Conservation (phyloP, 2,329 filamentous ascomycete species). For the Penicillium janthinellum region DNA sequence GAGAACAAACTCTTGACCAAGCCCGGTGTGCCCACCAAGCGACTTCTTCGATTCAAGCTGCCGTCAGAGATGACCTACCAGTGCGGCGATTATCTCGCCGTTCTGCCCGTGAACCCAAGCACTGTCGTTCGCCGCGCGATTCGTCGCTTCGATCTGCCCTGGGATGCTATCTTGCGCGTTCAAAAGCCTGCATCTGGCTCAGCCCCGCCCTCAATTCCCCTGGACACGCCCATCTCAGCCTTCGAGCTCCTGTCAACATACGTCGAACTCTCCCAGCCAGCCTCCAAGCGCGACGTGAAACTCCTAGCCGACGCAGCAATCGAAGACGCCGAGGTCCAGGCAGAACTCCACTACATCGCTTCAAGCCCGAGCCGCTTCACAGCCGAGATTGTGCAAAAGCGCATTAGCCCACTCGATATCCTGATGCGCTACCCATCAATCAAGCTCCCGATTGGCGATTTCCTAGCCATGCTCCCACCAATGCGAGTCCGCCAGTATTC, state of each 20-base stretch:
- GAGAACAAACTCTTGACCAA: slow-evolving; percentile 56
- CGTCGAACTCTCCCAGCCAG: slow-evolving; percentile 72
- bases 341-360: slow-evolving; percentile 33
- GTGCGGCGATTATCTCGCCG: slow-evolving; percentile 74
- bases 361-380: slow-evolving; percentile 46
- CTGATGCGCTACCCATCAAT: slow-evolving; percentile 65
- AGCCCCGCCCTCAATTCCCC: slow-evolving; percentile 50
- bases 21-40: slow-evolving; percentile 58
- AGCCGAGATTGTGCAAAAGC: slow-evolving; percentile 56
- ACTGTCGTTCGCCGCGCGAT: slow-evolving; percentile 65
- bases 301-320: slow-evolving; percentile 50
- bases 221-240: slow-evolving; percentile 60
- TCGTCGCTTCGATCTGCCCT: slow-evolving; percentile 64
- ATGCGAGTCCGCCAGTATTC: slow-evolving; percentile 80
- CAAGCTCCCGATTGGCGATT: slow-evolving; percentile 64
- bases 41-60: slow-evolving; percentile 67
- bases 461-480: slow-evolving; percentile 71
- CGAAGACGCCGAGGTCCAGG: slow-evolving; percentile 52
- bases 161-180: slow-evolving; percentile 69
- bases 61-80: slow-evolving; percentile 67
- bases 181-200: slow-evolving; percentile 54
- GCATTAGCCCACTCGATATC: slow-evolving; percentile 62
- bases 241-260: slow-evolving; percentile 68
- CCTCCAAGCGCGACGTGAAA: slow-evolving; percentile 65
- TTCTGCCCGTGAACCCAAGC: slow-evolving; percentile 70